phyloP scores from a whole-genome alignment of 164 flowering plant genomes.

The Cinnamomum micranthum region DNA sequence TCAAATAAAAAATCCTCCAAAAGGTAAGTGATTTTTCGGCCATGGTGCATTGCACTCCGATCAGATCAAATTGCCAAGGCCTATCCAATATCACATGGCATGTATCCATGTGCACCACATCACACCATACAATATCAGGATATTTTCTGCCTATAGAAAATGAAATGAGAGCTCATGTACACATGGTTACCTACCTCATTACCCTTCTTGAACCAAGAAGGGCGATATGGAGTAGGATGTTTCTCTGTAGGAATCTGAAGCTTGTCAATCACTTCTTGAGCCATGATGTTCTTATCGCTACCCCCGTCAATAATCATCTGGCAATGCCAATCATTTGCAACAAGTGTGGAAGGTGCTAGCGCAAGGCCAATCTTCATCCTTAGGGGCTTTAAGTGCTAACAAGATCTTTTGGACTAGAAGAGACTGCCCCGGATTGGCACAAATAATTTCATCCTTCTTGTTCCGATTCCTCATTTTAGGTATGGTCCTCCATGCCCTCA shows the following conservation, averaged over 20 bases:
- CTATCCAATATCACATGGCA: constrained; percentile 4
- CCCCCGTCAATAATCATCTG: background rate
- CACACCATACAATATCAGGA: constrained; percentile 6
- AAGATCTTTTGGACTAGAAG: background rate
- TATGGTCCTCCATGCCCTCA: background rate
- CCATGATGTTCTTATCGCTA: background rate
- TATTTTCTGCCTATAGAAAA: constrained; percentile 12
- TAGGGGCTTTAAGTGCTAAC: background rate
- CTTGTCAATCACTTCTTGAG: too few relatives aligned
- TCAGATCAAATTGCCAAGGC: background rate
- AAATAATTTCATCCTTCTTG: background rate
- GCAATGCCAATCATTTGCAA: background rate
- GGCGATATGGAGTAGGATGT: too few relatives aligned
- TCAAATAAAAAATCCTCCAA: too few relatives aligned
- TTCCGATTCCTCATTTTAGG: background rate
- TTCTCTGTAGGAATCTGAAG: too few relatives aligned
- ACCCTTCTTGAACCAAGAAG: background rate
- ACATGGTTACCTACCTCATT: background rate
- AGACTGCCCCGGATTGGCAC: background rate
- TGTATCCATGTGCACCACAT: constrained; percentile 10
- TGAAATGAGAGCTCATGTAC: background rate
- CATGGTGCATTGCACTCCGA: background rate
- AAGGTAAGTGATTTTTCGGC: background rate
- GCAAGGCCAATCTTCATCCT: background rate
- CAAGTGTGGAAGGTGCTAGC: background rate